A percentile compares a stretch with the other conserved stretches of the same genome.
Conservation (phyloP, 345 rosid genomes). For the Syzygium oleosum region DNA sequence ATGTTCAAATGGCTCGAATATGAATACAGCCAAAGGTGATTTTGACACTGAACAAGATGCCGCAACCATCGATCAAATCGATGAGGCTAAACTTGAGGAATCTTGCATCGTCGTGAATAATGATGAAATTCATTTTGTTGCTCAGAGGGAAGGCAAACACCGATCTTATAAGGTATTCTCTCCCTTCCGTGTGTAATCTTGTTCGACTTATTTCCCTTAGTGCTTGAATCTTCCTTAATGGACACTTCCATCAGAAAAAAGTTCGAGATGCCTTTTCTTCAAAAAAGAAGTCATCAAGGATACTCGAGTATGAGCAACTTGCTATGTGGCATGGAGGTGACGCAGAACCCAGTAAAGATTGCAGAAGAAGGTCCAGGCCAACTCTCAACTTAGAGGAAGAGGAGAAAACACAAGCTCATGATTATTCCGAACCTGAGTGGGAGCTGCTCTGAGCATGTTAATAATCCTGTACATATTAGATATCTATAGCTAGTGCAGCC, state of each 20-base stretch:
- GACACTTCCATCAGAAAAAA: slow-evolving; percentile 30
- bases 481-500: slow-evolving; percentile 4
- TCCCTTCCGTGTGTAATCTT: not conserved
- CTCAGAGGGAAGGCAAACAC: slow-evolving; percentile 25
- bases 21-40: not conserved
- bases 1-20: not conserved
- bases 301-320: slow-evolving; percentile 53
- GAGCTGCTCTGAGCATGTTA: slow-evolving; percentile 45
- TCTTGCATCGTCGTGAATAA: slow-evolving; percentile 51
- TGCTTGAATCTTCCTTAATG: not conserved
- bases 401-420: slow-evolving; percentile 9
- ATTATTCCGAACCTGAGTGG: slow-evolving; percentile 58
- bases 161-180: slow-evolving; percentile 55
- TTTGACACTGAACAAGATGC: not conserved
- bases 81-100: slow-evolving; percentile 41
- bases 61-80: slow-evolving; percentile 10
- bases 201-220: not conserved
- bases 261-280: slow-evolving; percentile 47
- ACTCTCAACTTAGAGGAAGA: slow-evolving; percentile 9
- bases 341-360: slow-evolving; percentile 9
- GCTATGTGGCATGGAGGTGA: slow-evolving; percentile 22
- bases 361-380: slow-evolving; percentile 10
- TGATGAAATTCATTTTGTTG: slow-evolving; percentile 32
- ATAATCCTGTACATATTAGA: slow-evolving; percentile 1
- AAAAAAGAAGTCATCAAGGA: slow-evolving; percentile 50